These are phyloP conservation scores for Pueraria montana DNA, from an alignment of 306 rosid species.

Conservation along the genomic window DNA sequence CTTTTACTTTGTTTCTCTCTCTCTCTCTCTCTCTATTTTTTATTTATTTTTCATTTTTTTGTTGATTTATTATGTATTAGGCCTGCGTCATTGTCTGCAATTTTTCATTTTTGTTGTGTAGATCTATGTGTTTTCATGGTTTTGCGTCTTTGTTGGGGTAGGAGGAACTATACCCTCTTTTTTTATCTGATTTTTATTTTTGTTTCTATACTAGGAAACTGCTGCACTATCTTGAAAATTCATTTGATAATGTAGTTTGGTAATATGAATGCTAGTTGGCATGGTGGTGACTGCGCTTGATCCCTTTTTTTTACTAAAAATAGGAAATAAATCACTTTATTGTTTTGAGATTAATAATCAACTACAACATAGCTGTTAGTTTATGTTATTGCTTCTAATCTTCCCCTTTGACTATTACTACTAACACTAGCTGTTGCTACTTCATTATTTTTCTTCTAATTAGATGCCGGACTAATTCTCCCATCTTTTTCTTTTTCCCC, in stretches of 20 bases:
- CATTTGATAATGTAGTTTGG: conserved; percentile 37
- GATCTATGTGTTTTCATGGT: conserved; percentile 45
- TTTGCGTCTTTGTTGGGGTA: conserved; percentile 32
- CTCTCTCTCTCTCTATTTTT: not conserved
- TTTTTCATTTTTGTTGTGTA: conserved; percentile 17
- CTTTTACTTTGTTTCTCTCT: conserved; percentile 2
- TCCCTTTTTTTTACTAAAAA: conserved; percentile 19
- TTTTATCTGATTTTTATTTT: conserved; percentile 1
- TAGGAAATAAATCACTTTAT: conserved; percentile 3
- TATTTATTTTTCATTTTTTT: not conserved
- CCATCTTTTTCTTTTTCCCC: not conserved
- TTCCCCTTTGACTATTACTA: conserved; percentile 12
- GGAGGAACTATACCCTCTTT: not conserved
- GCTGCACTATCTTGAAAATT: conserved; percentile 34
- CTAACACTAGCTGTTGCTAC: not conserved
- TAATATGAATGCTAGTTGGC: conserved; percentile 34
- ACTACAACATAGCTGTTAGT: not conserved
- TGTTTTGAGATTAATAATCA: conserved; percentile 34
- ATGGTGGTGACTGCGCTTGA: conserved; percentile 33
- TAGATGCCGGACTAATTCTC: conserved; percentile 2
- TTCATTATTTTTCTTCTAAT: conserved; percentile 30
- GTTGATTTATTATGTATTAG: conserved; percentile 3
- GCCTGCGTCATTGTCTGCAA: conserved; percentile 29
- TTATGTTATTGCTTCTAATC: conserved; percentile 30
- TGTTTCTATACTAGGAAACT: not conserved